These are phyloP conservation scores for Metschnikowia shivogae DNA, from an alignment of 805 yeast species.

Conservation along the genomic window DNA sequence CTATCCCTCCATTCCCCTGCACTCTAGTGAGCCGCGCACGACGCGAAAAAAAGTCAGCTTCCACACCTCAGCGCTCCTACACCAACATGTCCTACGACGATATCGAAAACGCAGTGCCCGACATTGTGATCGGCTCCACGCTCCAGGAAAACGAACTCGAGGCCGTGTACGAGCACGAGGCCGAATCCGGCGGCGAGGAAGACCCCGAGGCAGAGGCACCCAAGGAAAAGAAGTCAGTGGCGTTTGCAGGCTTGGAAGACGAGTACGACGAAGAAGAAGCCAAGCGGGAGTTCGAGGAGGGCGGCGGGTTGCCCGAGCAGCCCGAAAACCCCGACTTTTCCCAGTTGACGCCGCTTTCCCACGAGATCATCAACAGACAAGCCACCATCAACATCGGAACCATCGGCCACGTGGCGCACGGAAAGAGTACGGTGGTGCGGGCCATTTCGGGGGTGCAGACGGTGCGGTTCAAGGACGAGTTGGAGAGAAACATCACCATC, in stretches of 20 bases:
- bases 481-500: conserved; percentile 98
- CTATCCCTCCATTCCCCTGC: too few species aligned
- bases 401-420: conserved; percentile 95
- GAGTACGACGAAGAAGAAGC: conserved; percentile 74
- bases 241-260: conserved; percentile 70
- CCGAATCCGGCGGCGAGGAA: conserved; percentile 43
- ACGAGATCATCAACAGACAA: conserved; percentile 96
- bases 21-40: conserved; percentile 2
- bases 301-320: conserved; percentile 98
- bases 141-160: conserved; percentile 37
- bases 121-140: conserved; percentile 67
- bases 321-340: conserved; percentile 85
- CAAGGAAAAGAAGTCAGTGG: conserved; percentile 64
- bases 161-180: conserved; percentile 50
- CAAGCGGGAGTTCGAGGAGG: conserved; percentile 87
- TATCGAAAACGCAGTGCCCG: conserved; percentile 81
- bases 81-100: conserved; percentile 63
- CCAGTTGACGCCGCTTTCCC: conserved; percentile 78
- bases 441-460: conserved; percentile 99
- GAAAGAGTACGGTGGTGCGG: conserved; percentile 88
- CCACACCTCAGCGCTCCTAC: conserved; percentile 1
- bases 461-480: conserved; percentile 97
- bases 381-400: conserved; percentile 99
- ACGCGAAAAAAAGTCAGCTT: conserved; percentile 4
- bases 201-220: conserved; percentile 37